Conservation (phyloP, 768 basidiomycete species). For the Exsudoporus frostii region DNA sequence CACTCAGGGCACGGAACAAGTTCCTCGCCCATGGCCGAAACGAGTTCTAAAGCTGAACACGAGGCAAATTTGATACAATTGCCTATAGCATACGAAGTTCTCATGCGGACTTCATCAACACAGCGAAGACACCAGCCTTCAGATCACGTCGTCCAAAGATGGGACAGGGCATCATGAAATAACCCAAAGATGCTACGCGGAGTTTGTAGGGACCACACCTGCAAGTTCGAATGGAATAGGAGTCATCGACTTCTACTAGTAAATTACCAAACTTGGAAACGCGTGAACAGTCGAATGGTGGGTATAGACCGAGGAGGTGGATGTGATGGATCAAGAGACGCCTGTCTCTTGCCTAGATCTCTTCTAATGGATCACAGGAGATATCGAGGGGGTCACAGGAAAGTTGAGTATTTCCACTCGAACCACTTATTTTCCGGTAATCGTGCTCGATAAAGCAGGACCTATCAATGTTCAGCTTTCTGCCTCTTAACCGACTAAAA, state of each 20-base stretch:
- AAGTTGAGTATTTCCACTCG: conserved; percentile 4
- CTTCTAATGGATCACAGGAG: conserved; percentile 7
- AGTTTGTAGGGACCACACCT: conserved; percentile 17
- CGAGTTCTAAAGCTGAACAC: conserved; percentile 9
- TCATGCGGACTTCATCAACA: conserved; percentile 15
- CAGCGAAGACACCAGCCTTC: conserved; percentile 9
- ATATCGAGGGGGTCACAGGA: conserved; percentile 10
- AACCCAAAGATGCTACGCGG: conserved; percentile 13
- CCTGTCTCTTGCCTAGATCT: conserved; percentile 5
- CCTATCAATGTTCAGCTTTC: not conserved
- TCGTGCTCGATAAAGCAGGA: conserved; percentile 5
- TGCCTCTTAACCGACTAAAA: not conserved
- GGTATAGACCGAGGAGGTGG: conserved; percentile 27
- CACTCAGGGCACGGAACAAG: conserved; percentile 1
- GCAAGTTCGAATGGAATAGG: conserved; percentile 5
- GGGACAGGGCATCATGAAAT: conserved; percentile 1
- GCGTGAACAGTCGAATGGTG: conserved; percentile 7
- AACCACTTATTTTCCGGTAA: not conserved
- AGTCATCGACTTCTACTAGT: not conserved
- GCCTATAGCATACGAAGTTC: conserved; percentile 5
- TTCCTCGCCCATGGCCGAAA: conserved; percentile 3
- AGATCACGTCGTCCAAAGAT: conserved; percentile 11
- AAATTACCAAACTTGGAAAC: conserved; percentile 7
- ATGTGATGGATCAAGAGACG: conserved; percentile 6
- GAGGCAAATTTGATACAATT: conserved; percentile 13